Base-by-base conservation (phyloP, 352 stramenopile species). In the Pythium utonaiense region DNA sequence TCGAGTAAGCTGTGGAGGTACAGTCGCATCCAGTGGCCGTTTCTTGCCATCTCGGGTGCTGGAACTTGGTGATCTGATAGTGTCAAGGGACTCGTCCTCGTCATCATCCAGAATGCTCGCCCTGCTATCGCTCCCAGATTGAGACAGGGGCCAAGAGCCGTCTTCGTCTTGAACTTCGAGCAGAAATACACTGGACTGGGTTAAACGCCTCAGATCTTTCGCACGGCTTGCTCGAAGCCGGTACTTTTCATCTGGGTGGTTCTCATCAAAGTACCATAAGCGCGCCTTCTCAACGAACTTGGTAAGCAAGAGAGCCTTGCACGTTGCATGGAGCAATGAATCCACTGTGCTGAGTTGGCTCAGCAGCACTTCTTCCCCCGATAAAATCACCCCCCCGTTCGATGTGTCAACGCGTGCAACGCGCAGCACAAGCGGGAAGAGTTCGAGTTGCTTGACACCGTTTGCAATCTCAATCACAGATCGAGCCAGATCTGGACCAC, bases 111-210 rank as follows among this genome's bases (percentile, higher is more conserved):
- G 41, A 49, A 51, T 44, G 7, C 47, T 52, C 50, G 69, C 57
- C 53, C 48, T 58, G 44, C 57, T 48, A 0, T 66, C 53, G 13
- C 80, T 73, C 27, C 53, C 73, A 16, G 74, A 74, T 48, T 93
- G 83, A 4, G 82, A 95, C 1, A 95, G 64, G 24, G 86, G 86
- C 86, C 86, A 95, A 45, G 83, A 92, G 1, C 86, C 83, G 48
- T 95, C 86, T 8, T 89, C 75, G 36, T 95, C 86, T 75, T 93
- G 86, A 13, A 93, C 57, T 68, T 95, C 86, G 24, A 95, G 45
- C 30, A 95, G 60, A 25, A 95, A 91, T 0, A 93, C 83, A 47
- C 80, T 89, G 8, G 83, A 75, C 56, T 93, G 82, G 8, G 67
- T 89, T 33, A 95, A 45, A 22, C 82, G 80, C 31, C 73, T 71